Evolutionary conservation across 1,284 basidiomycete species (phyloP).

Genomic region (Butyriboletus pseudospeciosus): DNA sequence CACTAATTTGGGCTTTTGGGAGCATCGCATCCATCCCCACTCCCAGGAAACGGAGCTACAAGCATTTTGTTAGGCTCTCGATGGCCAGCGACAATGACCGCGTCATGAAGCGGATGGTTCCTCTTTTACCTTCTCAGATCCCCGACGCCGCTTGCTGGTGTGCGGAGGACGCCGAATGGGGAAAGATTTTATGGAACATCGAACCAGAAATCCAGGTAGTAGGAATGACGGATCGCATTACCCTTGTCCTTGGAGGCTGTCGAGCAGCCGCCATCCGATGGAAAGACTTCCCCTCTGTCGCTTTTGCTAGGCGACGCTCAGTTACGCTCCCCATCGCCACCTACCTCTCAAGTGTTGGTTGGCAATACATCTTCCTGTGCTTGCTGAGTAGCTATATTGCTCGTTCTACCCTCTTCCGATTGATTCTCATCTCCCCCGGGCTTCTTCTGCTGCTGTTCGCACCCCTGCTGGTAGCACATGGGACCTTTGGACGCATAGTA

Average conservation of each 20-base stretch:
- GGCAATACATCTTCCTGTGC: too few relatives aligned
- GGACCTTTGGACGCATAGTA: constrained; percentile 20
- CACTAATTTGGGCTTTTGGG: constrained; percentile 28
- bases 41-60: not conserved
- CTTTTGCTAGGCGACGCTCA: constrained; percentile 18
- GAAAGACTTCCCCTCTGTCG: constrained; percentile 23
- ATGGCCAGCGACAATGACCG: too few relatives aligned
- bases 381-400: too few relatives aligned
- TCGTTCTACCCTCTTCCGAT: too few relatives aligned
- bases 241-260: constrained; percentile 28
- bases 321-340: constrained; percentile 12
- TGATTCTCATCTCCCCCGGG: not conserved
- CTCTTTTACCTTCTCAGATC: too few relatives aligned
- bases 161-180: too few relatives aligned
- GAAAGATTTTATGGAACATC: too few relatives aligned
- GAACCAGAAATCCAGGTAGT: too few relatives aligned
- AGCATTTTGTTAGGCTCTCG: too few relatives aligned
- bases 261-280: constrained; percentile 23
- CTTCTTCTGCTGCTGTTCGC: constrained; percentile 19
- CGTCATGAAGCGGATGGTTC: too few relatives aligned
- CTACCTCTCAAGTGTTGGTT: constrained; percentile 2
- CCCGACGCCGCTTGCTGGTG: too few relatives aligned
- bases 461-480: constrained; percentile 19
- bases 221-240: too few relatives aligned
- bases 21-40: constrained; percentile 26